Conservation (phyloP, 208 protist species). For the Borovskyia barvae region DNA sequence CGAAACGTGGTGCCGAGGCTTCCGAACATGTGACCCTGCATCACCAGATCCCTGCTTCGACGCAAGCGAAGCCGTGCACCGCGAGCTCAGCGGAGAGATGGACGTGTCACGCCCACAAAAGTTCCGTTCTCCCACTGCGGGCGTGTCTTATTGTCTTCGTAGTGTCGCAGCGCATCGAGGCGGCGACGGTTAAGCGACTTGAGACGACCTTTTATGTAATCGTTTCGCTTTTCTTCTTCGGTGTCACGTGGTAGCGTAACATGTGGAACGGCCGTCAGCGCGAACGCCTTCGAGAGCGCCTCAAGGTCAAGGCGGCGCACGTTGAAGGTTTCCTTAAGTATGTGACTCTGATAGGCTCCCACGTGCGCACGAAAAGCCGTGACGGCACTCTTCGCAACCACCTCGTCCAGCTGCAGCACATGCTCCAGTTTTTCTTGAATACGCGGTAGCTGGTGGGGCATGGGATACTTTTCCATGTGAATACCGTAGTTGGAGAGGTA, state of each 20-base stretch:
- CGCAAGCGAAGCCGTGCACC: too few relatives aligned
- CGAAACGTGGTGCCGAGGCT: too few relatives aligned
- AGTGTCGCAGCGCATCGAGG: conserved; percentile 62
- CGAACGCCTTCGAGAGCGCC: conserved; percentile 91
- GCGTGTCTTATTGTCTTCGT: conserved; percentile 81
- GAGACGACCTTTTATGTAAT: conserved; percentile 90
- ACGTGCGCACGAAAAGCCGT: conserved; percentile 91
- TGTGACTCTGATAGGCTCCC: conserved; percentile 93
- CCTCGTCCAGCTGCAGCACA: conserved; percentile 81
- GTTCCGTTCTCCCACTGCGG: conserved; percentile 77
- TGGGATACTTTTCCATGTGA: conserved; percentile 67
- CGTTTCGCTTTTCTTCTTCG: conserved; percentile 57
- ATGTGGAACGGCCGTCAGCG: conserved; percentile 81
- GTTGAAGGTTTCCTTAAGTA: conserved; percentile 93
- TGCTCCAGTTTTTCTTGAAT: conserved; percentile 89
- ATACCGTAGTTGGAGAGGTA: conserved; percentile 88
- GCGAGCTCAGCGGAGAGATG: conserved; percentile 22
- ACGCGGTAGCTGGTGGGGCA: conserved; percentile 61
- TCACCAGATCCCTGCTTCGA: too few relatives aligned
- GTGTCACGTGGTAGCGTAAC: conserved; percentile 76
- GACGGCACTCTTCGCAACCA: conserved; percentile 90
- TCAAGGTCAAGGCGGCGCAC: conserved; percentile 89
- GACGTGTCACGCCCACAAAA: conserved; percentile 67
- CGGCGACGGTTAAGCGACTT: conserved; percentile 78
- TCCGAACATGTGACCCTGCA: too few relatives aligned